phyloP scores from a whole-genome alignment of 1,284 basidiomycete genomes.

The Sanghuangporus weigelae region DNA sequence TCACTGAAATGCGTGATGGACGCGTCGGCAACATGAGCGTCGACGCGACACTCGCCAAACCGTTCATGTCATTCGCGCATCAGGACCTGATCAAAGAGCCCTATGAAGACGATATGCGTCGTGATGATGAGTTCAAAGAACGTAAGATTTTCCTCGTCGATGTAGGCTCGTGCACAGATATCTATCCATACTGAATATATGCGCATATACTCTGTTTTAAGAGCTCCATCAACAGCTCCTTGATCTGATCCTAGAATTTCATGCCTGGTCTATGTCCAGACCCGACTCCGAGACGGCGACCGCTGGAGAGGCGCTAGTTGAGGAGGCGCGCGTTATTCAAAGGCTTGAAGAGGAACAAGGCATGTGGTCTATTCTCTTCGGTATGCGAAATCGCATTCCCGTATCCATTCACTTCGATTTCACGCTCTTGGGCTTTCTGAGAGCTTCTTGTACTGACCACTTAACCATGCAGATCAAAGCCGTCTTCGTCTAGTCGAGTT shows the following conservation, averaged over 20 bases:
- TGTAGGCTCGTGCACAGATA: background rate
- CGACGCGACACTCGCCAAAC: constrained; percentile 6
- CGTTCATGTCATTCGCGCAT: constrained; percentile 9
- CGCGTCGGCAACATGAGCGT: background rate
- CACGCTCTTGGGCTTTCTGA: background rate
- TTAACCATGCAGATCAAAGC: constrained; percentile 17
- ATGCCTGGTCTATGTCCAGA: constrained; percentile 15
- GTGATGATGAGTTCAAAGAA: constrained; percentile 27
- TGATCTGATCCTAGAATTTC: constrained; percentile 13
- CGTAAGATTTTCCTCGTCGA: constrained; percentile 21
- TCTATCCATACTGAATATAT: constrained; percentile 7
- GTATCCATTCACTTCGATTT: background rate
- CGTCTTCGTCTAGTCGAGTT: constrained; percentile 22
- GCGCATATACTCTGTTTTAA: constrained; percentile 4
- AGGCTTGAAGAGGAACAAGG: constrained; percentile 33
- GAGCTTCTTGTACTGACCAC: background rate
- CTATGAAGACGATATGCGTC: constrained; percentile 12
- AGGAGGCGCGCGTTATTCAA: constrained; percentile 24
- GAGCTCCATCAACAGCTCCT: constrained; percentile 16
- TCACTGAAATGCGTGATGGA: background rate
- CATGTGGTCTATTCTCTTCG: constrained; percentile 29
- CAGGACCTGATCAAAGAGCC: constrained; percentile 6
- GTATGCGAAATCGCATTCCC: constrained; percentile 15
- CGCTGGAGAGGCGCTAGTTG: constrained; percentile 20
- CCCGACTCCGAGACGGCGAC: constrained; percentile 12